Evolutionary conservation across 768 basidiomycete genomes (phyloP).

Genomic region (Agrocybe chaxingu): DNA sequence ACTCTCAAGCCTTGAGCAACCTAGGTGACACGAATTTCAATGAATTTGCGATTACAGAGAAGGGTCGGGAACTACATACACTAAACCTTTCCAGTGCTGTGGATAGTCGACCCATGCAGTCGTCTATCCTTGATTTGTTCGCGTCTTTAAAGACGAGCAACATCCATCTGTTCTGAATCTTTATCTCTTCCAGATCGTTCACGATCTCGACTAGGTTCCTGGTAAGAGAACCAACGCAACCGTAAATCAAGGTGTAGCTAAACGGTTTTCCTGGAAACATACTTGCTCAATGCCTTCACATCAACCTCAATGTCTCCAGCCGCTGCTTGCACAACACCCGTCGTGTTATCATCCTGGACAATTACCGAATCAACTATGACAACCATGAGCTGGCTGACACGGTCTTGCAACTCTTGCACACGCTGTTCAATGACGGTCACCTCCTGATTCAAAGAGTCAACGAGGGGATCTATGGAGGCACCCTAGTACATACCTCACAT

Average conservation of each 20-base stretch:
- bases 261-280: too few species aligned
- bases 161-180: neutral
- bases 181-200: slow-evolving; percentile 1
- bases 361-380: too few species aligned
- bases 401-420: slow-evolving; percentile 6
- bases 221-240: neutral
- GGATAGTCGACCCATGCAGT: slow-evolving; percentile 2
- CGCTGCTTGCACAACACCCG: too few species aligned
- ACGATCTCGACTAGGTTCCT: slow-evolving; percentile 4
- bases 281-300: too few species aligned
- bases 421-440: slow-evolving; percentile 1
- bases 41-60: too few species aligned
- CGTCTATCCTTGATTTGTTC: neutral
- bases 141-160: neutral
- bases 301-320: too few species aligned
- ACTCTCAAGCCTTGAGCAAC: neutral
- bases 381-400: slow-evolving; percentile 5
- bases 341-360: too few species aligned
- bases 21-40: too few species aligned
- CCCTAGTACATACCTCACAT: slow-evolving; percentile 1
- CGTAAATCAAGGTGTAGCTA: too few species aligned
- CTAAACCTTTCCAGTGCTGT: slow-evolving; percentile 3
- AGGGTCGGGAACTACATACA: neutral
- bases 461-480: too few species aligned
- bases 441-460: neutral